Evolutionary conservation across 2,329 filamentous ascomycete species (phyloP), one percentile per base, ranked within the genome.

Genomic region (Venturiaceae sp.): DNA sequence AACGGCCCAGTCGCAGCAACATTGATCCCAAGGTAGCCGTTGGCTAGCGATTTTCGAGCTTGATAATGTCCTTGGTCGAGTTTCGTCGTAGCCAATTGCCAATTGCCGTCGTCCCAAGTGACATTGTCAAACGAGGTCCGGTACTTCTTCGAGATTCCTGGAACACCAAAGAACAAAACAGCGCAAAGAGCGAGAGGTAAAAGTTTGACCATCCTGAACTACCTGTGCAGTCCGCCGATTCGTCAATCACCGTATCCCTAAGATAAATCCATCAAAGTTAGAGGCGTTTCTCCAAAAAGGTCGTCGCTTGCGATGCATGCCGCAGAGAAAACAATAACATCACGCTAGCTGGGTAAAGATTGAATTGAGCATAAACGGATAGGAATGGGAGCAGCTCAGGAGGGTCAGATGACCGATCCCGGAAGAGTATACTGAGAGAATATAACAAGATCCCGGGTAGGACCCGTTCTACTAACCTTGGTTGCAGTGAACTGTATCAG

Each of bases 21-120:
- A 61, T 80, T 84, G 65, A 85, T 83, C 8, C 84, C 84, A 5
- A 86, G 67, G 63, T 87, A 87, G 21, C 84, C 84, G 66, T 86
- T 86, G 4, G 80, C 80, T 39, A 84, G 72, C 13, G 80, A 79
- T 19, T 82, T 76, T 46, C 83, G 82, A 3, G 81, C 79, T 65
- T 86, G 81, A 64, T 81, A 83, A 64, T 83, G 76, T 32, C 82
- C 81, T 69, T 78, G 78, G 60, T 83, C 77, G 14, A 85, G 69
- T 9, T 69, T 67, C 11, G 74, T 79, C 9, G 80, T 83, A 5
- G 72, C 75, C 23, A 85, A 69, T 14, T 73, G 68, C 83, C 83
- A 85, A 39, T 78, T 77, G 23, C 75, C 73, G 60, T 83, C 77
- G 66, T 85, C 79, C 82, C 82, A 85, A 2, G 77, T 78, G 19